phyloP scores from a whole-genome alignment of 768 basidiomycete species.

The Russula brevipes region DNA sequence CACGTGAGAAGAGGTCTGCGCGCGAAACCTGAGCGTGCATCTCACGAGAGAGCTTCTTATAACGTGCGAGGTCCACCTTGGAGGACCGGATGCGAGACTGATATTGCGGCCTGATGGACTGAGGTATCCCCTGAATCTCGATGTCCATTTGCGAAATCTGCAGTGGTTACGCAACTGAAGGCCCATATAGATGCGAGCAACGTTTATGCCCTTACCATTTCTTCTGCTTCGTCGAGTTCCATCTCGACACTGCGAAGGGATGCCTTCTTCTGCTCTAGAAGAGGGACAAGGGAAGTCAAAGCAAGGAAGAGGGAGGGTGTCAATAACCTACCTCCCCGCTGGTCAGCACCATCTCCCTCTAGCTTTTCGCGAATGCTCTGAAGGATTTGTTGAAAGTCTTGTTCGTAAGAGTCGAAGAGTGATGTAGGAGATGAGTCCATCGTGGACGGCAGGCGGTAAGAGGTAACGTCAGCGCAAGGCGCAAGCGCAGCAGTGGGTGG shows the following conservation, averaged over 20 bases:
- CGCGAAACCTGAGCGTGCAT: slow-evolving; percentile 65
- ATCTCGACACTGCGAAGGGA: slow-evolving; percentile 81
- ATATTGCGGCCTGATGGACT: slow-evolving; percentile 73
- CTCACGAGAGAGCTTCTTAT: slow-evolving; percentile 80
- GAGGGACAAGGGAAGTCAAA: not conserved
- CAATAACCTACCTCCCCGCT: slow-evolving; percentile 57
- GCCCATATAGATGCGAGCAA: too few relatives aligned
- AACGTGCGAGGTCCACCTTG: slow-evolving; percentile 67
- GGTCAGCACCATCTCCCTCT: slow-evolving; percentile 59
- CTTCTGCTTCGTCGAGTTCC: slow-evolving; percentile 97
- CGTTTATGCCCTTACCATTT: slow-evolving; percentile 59
- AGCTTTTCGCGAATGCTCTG: slow-evolving; percentile 72
- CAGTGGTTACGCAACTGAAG: too few relatives aligned
- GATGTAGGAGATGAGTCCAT: slow-evolving; percentile 85
- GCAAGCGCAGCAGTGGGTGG: too few relatives aligned
- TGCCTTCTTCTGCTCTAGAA: slow-evolving; percentile 73
- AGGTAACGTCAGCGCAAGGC: too few relatives aligned
- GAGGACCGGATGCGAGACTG: slow-evolving; percentile 67
- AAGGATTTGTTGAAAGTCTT: slow-evolving; percentile 84
- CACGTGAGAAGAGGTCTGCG: slow-evolving; percentile 56
- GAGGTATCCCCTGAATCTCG: slow-evolving; percentile 91
- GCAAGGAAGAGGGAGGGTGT: not conserved
- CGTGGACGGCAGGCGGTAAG: slow-evolving; percentile 4
- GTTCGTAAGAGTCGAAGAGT: slow-evolving; percentile 88
- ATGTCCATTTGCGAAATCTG: slow-evolving; percentile 99